These are phyloP conservation scores for Sparassis latifolia DNA, from an alignment of 1,284 basidiomycete species.

Conservation along the genomic window DNA sequence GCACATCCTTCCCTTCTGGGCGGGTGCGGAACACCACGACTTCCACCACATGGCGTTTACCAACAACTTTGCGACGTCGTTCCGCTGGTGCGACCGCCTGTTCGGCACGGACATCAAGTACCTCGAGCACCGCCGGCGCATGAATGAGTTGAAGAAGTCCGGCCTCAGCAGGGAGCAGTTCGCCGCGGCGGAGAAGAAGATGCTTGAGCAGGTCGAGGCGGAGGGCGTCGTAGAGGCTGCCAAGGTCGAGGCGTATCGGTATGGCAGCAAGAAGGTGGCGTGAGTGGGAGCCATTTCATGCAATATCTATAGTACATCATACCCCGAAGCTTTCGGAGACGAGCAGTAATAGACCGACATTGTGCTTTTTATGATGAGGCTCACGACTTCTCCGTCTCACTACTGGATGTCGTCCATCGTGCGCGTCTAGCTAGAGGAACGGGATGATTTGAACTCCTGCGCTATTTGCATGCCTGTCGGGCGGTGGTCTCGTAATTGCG, in stretches of 20 bases:
- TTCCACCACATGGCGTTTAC: conserved; percentile 93
- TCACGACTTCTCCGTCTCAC: no score
- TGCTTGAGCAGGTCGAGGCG: conserved; percentile 59
- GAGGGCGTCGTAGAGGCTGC: conserved; percentile 73
- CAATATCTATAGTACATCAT: no score
- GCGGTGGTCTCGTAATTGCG: no score
- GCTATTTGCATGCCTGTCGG: no score
- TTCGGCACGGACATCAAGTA: conserved; percentile 88
- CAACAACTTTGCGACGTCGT: conserved; percentile 88
- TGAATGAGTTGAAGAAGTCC: conserved; percentile 47
- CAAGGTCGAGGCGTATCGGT: conserved; percentile 36
- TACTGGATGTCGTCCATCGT: no score
- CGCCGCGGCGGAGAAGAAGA: conserved; percentile 46
- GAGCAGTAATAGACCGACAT: no score
- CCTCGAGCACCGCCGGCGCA: conserved; percentile 62
- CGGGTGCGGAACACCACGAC: conserved; percentile 97
- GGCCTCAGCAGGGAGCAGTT: conserved; percentile 43
- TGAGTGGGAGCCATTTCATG: conserved; percentile 2
- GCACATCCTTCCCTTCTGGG: conserved; percentile 95
- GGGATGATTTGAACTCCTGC: no score
- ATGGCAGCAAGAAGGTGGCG: conserved; percentile 23
- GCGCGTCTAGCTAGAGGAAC: no score
- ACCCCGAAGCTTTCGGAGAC: no score
- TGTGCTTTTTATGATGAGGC: no score
- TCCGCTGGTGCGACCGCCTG: conserved; percentile 87